Evolutionary conservation across 2,329 filamentous ascomycete species (phyloP), one percentile per base, ranked within the genome.

Genomic region (Aspergillus aculeatus): DNA sequence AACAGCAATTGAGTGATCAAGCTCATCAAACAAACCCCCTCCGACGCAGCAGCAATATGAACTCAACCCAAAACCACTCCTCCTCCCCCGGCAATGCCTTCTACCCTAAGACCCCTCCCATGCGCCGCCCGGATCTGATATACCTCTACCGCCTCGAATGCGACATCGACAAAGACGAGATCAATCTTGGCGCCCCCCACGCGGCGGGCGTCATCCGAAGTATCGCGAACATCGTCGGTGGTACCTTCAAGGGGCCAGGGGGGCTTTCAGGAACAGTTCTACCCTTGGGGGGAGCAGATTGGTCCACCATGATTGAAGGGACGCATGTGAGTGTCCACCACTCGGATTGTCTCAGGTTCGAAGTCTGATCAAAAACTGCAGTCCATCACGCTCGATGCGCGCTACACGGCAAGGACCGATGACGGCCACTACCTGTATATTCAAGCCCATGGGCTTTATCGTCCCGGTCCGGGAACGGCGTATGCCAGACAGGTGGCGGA

Each of bases 131-230:
- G 4, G 52, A 53, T 1, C 48, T 69, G 2, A 59, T 58, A 19
- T 69, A 66, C 51, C 56, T 70, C 6, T 69, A 71, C 50, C 63
- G 66, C 21, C 59, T 69, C 0, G 68, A 69, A 60, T 69, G 66
- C 47, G 61, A 66, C 21, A 69, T 68, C 31, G 59, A 49, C 10
- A 58, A 59, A 32, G 64, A 69, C 2, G 68, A 71, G 21, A 63
- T 69, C 32, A 55, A 67, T 10, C 23, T 70, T 2, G 66, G 66
- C 2, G 62, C 69, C 1, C 66, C 69, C 3, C 65, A 70, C 38
- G 62, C 63, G 26, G 54, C 65, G 3, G 65, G 65, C 5, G 56
- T 62, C 2, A 61, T 67, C 5, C 66, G 66, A 7, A 58, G 64
- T 44, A 62, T 71, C 23, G 66, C 66, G 5, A 68, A 66, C 29